Evolutionary conservation across 163 green algal genomes (phyloP), one percentile per base, ranked within the genome.

Genomic region (Chloromonas sp.): DNA sequence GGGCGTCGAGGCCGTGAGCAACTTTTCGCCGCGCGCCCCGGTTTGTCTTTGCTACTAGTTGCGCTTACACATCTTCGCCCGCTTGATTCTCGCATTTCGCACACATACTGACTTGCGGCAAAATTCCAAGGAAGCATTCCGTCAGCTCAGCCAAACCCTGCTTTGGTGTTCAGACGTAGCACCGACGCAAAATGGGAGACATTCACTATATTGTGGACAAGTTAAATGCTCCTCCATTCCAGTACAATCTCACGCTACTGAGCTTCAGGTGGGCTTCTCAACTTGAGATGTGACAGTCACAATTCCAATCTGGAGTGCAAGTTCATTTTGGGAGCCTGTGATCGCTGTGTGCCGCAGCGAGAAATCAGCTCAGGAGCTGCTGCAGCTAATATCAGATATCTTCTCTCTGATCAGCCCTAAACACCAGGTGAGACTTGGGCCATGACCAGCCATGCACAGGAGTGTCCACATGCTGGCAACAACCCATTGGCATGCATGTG

Each of bases 141-240:
- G 36, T 36, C 36, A 36, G 36, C 36, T 36, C 36, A 36, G 36
- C 36, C 36, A 36, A 36, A 36, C 36, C 36, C 36, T 36, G 36
- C 36, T 36, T 36, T 36, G 36, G 36, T 36, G 36, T 36, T 36
- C 36, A 36, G 36, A 36, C 36, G 36, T 36, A 36, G 36, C 36
- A 36, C 36, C 36, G 36, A 36, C 36, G 36, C 2, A 83, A 78
- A 70, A 84, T 81, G 70, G 70, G 66, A 13, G 90, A 93, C 79
- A 74, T 92, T 0, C 88, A 89, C 74, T 94, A 93, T 82, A 92
- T 94, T 2, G 88, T 93, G 0, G 90, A 93, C 83, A 92, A 92
- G 85, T 86, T 94, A 15, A 91, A 89, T 59, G 79, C 81, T 58
- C 83, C 88, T 2, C 91, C 89, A 1, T 94, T 93, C 71, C 83